These are phyloP conservation scores for Fusarium aywerte DNA, from an alignment of 2,329 filamentous ascomycete genomes.

Conservation along the genomic window DNA sequence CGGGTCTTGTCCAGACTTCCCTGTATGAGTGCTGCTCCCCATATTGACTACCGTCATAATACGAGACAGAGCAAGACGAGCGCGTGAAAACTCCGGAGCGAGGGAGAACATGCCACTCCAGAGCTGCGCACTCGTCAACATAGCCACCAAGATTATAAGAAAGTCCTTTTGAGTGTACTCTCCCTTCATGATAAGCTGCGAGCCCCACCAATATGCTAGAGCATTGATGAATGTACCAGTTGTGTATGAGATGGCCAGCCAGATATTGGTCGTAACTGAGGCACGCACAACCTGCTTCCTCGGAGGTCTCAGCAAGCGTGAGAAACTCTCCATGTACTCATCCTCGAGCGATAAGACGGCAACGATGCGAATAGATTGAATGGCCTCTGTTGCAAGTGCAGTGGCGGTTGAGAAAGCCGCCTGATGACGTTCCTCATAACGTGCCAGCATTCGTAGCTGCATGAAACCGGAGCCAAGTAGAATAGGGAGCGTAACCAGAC, in stretches of 20 bases:
- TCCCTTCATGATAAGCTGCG: slow-evolving; percentile 73
- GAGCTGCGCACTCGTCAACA: slow-evolving; percentile 76
- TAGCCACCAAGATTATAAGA: slow-evolving; percentile 76
- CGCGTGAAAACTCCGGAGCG: slow-evolving; percentile 76
- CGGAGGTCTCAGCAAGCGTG: slow-evolving; percentile 58
- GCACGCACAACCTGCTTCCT: slow-evolving; percentile 64
- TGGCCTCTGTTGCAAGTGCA: slow-evolving; percentile 35
- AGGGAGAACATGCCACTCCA: slow-evolving; percentile 80
- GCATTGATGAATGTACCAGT: slow-evolving; percentile 75
- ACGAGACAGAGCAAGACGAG: slow-evolving; percentile 68
- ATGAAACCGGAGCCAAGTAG: slow-evolving; percentile 75
- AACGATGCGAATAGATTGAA: slow-evolving; percentile 33
- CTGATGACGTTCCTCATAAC: slow-evolving; percentile 71
- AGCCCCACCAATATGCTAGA: slow-evolving; percentile 83
- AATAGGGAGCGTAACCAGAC: slow-evolving; percentile 73
- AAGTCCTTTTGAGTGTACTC: slow-evolving; percentile 73
- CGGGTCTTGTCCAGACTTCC: slow-evolving; percentile 17
- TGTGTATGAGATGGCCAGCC: slow-evolving; percentile 69
- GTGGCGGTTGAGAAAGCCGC: slow-evolving; percentile 64
- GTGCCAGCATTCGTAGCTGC: slow-evolving; percentile 70
- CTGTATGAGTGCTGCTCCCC: slow-evolving; percentile 46
- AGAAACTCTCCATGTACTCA: slow-evolving; percentile 65
- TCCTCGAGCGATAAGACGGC: slow-evolving; percentile 60
- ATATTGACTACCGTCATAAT: slow-evolving; percentile 64
- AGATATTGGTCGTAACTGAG: slow-evolving; percentile 65